phyloP scores from a whole-genome alignment of 768 basidiomycete species.

The Leccinum sublutescens region DNA sequence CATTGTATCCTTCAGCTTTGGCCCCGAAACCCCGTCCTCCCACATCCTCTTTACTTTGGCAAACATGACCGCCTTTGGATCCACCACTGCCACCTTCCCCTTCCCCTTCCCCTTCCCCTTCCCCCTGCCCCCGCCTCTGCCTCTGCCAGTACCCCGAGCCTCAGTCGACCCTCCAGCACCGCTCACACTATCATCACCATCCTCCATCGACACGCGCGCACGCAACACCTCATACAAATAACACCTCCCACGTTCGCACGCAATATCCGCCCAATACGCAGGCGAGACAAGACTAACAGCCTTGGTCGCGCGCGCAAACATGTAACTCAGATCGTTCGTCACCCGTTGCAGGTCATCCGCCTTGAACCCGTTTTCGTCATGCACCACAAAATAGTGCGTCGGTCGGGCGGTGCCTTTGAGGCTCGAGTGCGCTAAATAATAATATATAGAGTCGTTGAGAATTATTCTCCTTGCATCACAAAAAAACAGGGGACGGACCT shows the following conservation, averaged over 20 bases:
- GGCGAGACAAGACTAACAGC: conserved; percentile 38
- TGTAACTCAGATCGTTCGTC: conserved; percentile 52
- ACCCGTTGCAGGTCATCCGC: conserved; percentile 51
- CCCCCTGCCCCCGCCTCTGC: conserved; percentile 27
- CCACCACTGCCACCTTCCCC: conserved; percentile 24
- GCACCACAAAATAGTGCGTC: conserved; percentile 55
- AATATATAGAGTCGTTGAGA: not conserved
- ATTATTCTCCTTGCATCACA: not conserved
- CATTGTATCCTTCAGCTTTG: conserved; percentile 61
- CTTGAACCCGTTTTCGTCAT: conserved; percentile 50
- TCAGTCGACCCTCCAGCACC: conserved; percentile 16
- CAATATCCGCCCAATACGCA: conserved; percentile 44
- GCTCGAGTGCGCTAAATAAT: conserved; percentile 37
- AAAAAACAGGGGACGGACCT: conserved; percentile 23
- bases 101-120: conserved; percentile 35
- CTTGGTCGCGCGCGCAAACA: conserved; percentile 59
- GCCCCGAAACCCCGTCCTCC: conserved; percentile 52
- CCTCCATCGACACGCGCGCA: conserved; percentile 12
- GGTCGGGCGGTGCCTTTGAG: conserved; percentile 46
- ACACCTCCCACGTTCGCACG: conserved; percentile 53
- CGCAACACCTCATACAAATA: conserved; percentile 47
- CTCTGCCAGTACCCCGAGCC: not conserved
- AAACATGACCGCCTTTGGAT: conserved; percentile 42
- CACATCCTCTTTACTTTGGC: conserved; percentile 53
- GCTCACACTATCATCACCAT: not conserved